Evolutionary conservation across 495 filamentous ascomycete species (phyloP), one percentile per base, ranked within the genome.

Genomic region (Tirmania nivea): DNA sequence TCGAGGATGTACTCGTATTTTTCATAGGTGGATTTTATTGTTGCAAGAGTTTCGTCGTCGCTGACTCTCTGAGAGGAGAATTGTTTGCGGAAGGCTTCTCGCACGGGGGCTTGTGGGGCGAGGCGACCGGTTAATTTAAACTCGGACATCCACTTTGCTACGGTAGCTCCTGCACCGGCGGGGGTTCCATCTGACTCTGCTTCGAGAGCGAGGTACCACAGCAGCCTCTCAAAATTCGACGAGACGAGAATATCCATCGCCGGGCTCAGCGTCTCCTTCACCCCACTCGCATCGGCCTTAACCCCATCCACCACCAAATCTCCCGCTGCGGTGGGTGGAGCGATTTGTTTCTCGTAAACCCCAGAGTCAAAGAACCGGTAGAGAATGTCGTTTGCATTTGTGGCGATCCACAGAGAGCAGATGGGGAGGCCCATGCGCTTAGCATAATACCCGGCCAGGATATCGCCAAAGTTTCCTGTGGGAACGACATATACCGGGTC

Each of bases 211-310:
- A 94, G 72, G 71, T 82, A 94, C 89, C 89, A 95, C n/a, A 97
- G 72, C 0, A 97, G 73, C 31, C 90, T 76, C 71, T 97, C 90
- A 66, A 97, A 95, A 72, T 97, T 97, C 66, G 80, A 86, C 52
- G 78, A 83, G 36, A 95, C 86, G 11, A 96, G 73, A 52, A 95
- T 95, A 65, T 96, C 90, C 90, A 97, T 97, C 17, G 90, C 90
- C 0, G 90, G 89, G 52, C 76, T 81, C 37, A 85, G 70, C 0
- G 90, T 95, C 66, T 90, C 89, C 67, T 84, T 85, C 52, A 85
- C 81, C 49, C 81, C 83, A 37, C 74, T 74, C 39, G 71, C 70
- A 60, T 83, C 75, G 5, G 80, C 80, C 63, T 83, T 77, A 35
- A 67, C 75, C 25, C 78, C 80, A 58, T 84, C 79, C 35, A 68